These are phyloP conservation scores for Phlyctochytrium planicorne DNA, from an alignment of 192 early-diverging fungal genomes.

Conservation along the genomic window DNA sequence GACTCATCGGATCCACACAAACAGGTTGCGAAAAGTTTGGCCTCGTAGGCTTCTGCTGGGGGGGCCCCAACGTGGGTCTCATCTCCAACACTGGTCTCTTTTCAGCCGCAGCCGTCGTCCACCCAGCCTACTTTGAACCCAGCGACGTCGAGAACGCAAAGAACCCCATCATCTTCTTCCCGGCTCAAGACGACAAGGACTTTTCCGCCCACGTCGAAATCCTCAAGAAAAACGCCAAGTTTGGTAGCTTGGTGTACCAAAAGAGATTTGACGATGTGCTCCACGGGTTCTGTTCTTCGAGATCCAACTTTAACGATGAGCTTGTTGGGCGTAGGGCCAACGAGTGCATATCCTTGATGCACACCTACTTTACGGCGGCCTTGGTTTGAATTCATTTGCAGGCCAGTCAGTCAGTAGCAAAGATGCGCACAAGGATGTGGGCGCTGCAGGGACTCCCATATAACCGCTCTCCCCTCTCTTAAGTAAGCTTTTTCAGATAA, in stretches of 20 bases:
- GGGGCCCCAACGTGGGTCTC: background rate
- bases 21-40: conserved; percentile 13
- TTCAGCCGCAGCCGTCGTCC: conserved; percentile 7
- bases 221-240: background rate
- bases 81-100: background rate
- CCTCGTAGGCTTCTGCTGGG: conserved; percentile 22
- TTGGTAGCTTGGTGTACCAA: background rate
- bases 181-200: conserved; percentile 20
- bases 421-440: too few species aligned
- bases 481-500: too few species aligned
- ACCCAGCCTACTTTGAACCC: conserved; percentile 11
- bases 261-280: conserved; percentile 18
- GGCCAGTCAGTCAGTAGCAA: too few species aligned
- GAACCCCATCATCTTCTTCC: conserved; percentile 11
- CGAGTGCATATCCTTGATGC: conserved; percentile 10
- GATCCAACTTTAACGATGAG: conserved; percentile 20
- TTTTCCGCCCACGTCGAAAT: conserved; percentile 8
- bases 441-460: too few species aligned
- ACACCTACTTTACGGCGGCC: conserved; percentile 9
- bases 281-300: conserved; percentile 23
- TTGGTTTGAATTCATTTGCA: too few species aligned
- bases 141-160: background rate
- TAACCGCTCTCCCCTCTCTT: too few species aligned
- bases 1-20: too few species aligned
- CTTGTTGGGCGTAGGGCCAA: conserved; percentile 2